Base-by-base conservation (phyloP, 2,329 filamentous ascomycete genomes). In the Colletotrichum viniferum region DNA sequence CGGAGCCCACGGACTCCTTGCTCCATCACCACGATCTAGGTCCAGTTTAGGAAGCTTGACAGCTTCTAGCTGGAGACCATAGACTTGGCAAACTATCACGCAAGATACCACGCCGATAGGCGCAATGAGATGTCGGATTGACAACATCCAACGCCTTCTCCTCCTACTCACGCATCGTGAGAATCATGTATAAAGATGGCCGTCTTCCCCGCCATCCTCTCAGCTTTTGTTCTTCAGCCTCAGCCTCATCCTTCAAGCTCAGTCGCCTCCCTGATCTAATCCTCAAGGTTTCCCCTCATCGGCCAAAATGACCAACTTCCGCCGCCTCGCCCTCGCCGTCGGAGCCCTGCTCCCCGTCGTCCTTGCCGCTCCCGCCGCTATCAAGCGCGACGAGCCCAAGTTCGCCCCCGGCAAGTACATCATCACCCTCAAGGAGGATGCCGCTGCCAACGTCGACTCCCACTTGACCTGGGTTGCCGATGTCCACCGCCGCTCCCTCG, bases 351-450 rank as follows among this genome's bases (percentile, higher is more conserved):
- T 83, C 74, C 82, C 82, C 4, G 81, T 79, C 24, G 80, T 78
- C 63, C 79, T 77, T 52, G 76, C 60, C 63, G 68, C 71, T 10
- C 43, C 64, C 63, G 72, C 84, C 62, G 73, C 84, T 56, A 75
- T 85, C 63, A 79, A 77, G 78, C 16, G 77, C 83, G 5, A 82
- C 84, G 69, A 73, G 77, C 14, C 80, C 80, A 24, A 82, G 80
- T 64, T 74, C 84, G 26, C 84, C 63, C 79, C 84, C 69, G 83
- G 82, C 77, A 87, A 85, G 77, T 88, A 87, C 79, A 88, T 88
- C 74, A 79, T 88, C 78, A 88, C 86, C 52, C 77, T 88, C n/a
- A 86, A 87, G 79, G 80, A 83, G 13, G 82, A 82, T 30, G 78
- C 84, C 56, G 77, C 77, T 10, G 77, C 81, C 72, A 65, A 74